Base-by-base conservation (phyloP, 2,329 filamentous ascomycete genomes). In the Anisogramma anomala region DNA sequence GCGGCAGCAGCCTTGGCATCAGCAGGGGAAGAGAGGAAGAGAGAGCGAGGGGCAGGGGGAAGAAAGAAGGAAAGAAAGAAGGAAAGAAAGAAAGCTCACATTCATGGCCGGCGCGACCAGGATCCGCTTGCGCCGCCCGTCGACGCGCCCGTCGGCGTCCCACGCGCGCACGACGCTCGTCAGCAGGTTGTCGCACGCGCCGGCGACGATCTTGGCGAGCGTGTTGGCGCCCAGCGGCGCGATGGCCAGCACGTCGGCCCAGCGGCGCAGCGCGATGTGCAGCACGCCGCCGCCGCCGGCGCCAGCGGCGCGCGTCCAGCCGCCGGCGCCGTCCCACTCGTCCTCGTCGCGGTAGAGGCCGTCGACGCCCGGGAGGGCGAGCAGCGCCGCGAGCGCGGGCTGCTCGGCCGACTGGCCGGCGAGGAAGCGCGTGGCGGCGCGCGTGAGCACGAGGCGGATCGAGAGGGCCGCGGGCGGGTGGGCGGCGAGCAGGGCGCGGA, bases 201-300 rank as follows among this genome's bases (percentile, higher is more conserved):
- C 91, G 18, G 73, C 72, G 0, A 75, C 74, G 49, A 96, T 74
- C 62, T 94, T 94, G 6, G 87, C 89, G 55, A 96, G 67, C 3
- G 78, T 79, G 55, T 95, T 94, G 10, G 89, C 88, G 42, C 77
- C 82, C 45, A 95, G 61, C 0, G 89, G 89, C 8, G 82, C 83
- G 45, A 95, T 72, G 13, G 89, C 70, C 53, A 94, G 68, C 3
- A 93, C 54, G 57, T 94, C 73, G 1, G 86, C 85, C 88, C 83
- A 73, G 25, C 82, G 71, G 22, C 88, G 69, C 41, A 95, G 65
- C 59, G 94, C 85, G 51, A 98, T 96, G 56, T 98, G 91, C 42
- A 96, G 63, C 34, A 98, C 94, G 3, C 70, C 69, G n/a, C 74
- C 74, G 3, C 82, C 84, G 2, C 88, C n/a, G 72, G 17, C 69